A percentile compares a stretch with the other conserved stretches of the same genome.
These are phyloP conservation scores for Trichoderma guizhouense DNA, from an alignment of 2,329 filamentous ascomycete species.

Conservation along the genomic window DNA sequence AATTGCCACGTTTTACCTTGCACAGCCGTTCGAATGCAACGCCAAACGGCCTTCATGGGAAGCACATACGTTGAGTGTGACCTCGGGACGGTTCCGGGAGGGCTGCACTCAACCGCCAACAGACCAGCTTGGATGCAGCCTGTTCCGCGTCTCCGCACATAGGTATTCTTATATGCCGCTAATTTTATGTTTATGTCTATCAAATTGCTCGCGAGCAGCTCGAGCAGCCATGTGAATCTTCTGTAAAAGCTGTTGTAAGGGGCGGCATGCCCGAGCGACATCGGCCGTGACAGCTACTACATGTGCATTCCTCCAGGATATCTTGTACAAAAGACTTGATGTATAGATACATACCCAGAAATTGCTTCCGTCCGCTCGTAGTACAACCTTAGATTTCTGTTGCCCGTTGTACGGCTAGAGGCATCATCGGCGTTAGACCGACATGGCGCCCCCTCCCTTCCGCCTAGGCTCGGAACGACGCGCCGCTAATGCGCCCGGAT, in stretches of 20 bases:
- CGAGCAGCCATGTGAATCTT: neutral
- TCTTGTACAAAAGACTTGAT: neutral
- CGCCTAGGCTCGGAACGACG: neutral
- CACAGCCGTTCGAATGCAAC: neutral
- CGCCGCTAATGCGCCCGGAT: constrained; percentile 5
- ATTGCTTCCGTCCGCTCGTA: neutral
- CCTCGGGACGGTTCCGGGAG: neutral
- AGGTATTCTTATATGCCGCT: neutral
- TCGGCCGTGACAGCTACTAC: neutral
- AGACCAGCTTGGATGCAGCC: neutral
- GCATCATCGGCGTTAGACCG: neutral
- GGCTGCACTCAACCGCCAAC: neutral
- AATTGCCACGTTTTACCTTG: neutral
- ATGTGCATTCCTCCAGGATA: no score
- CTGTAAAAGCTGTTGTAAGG: neutral
- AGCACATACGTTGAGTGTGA: neutral
- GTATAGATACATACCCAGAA: neutral
- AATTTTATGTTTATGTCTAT: neutral
- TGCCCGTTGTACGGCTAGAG: neutral
- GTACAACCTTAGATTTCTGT: neutral
- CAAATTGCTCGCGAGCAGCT: neutral
- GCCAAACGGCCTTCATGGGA: neutral
- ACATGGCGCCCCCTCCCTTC: neutral
- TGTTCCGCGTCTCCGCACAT: neutral
- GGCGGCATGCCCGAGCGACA: neutral